phyloP scores from a whole-genome alignment of 2,329 filamentous ascomycete genomes.

The Pseudopithomyces chartarum region DNA sequence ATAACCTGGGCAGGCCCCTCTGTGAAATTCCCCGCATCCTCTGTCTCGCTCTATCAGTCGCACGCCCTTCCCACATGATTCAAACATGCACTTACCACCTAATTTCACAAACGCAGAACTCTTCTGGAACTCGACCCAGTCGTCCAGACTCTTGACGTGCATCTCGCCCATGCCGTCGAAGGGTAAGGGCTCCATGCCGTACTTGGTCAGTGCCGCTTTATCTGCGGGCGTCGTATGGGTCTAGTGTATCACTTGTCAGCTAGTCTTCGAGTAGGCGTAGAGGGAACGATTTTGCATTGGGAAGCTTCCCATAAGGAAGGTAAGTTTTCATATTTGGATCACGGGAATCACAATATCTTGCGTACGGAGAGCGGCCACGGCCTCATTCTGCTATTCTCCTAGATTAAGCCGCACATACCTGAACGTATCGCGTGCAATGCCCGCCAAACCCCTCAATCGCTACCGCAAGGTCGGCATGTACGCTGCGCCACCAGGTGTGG shows the following conservation, averaged over 20 bases:
- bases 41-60: neutral
- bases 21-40: conserved; percentile 21
- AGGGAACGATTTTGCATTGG: no score
- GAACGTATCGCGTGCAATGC: conserved; percentile 17
- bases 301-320: no score
- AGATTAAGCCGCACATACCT: conserved; percentile 1
- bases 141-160: conserved; percentile 20
- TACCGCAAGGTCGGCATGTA: conserved; percentile 21
- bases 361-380: no score
- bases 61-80: no score
- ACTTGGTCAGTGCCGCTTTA: conserved; percentile 9
- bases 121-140: conserved; percentile 18
- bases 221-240: conserved; percentile 12
- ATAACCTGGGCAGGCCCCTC: conserved; percentile 12
- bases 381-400: no score
- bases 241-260: neutral
- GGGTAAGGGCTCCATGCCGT: conserved; percentile 16
- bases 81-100: conserved; percentile 5
- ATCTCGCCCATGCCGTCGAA: conserved; percentile 22
- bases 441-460: conserved; percentile 11
- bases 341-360: no score
- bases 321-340: no score
- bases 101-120: conserved; percentile 14
- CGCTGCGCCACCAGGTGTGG: conserved; percentile 18
- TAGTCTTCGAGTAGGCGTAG: neutral